phyloP scores from a whole-genome alignment of 2,329 filamentous ascomycete species.

The Pyrenophora teres region DNA sequence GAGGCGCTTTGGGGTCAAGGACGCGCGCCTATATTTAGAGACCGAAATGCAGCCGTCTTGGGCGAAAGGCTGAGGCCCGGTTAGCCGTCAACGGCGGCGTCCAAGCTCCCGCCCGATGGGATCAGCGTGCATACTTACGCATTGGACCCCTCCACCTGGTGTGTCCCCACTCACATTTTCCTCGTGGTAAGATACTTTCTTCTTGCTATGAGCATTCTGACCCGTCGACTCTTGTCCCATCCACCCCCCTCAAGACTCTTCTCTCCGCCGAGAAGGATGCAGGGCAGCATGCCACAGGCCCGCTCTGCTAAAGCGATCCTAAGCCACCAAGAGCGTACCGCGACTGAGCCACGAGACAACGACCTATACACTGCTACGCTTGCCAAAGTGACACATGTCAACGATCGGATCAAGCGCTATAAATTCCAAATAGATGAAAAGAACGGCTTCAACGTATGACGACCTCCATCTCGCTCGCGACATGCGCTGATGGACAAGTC shows the following conservation, averaged over 20 bases:
- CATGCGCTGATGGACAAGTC: constrained; percentile 36
- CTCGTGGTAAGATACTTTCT: constrained; percentile 16
- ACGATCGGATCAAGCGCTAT: constrained; percentile 70
- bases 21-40: constrained; percentile 1
- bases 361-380: constrained; percentile 68
- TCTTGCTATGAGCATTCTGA: constrained; percentile 23
- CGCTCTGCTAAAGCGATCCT: constrained; percentile 38
- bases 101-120: constrained; percentile 19
- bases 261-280: constrained; percentile 23
- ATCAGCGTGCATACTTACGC: constrained; percentile 17
- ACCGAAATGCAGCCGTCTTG: constrained; percentile 2
- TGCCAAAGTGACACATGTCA: constrained; percentile 65
- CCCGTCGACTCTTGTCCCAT: constrained; percentile 19
- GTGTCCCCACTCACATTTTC: constrained; percentile 27
- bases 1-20: neutral
- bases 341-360: constrained; percentile 70
- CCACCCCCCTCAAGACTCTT: constrained; percentile 12
- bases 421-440: constrained; percentile 63
- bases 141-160: constrained; percentile 15
- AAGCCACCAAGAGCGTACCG: constrained; percentile 72
- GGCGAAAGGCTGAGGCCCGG: constrained; percentile 4
- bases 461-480: constrained; percentile 30
- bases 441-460: constrained; percentile 55
- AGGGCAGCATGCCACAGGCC: constrained; percentile 39
- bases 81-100: constrained; percentile 12